Conservation (phyloP, 345 rosid genomes). For the Xanthoceras sorbifolium region DNA sequence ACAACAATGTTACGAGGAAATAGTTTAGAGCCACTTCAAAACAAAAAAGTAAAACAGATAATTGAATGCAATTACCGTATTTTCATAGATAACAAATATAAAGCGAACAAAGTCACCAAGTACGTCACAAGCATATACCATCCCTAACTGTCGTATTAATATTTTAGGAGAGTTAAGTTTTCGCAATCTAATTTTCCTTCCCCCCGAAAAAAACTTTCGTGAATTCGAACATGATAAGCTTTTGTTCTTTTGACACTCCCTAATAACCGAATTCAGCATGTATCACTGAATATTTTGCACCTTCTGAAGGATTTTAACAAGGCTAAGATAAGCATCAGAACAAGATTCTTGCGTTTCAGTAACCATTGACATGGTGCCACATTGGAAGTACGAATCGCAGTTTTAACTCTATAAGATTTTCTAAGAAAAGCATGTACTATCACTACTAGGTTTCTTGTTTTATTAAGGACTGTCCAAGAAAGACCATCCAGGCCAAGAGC, state of each 20-base stretch:
- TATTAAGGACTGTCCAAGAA: not conserved
- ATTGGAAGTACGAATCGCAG: not conserved
- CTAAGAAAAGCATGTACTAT: not conserved
- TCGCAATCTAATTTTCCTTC: not conserved
- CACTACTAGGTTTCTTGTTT: constrained; percentile 6
- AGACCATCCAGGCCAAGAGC: constrained; percentile 1
- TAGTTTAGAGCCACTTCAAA: too few relatives aligned
- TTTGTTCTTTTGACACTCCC: not conserved
- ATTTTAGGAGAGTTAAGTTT: not conserved
- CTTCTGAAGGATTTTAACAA: not conserved
- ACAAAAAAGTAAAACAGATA: too few relatives aligned
- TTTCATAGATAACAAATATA: not conserved
- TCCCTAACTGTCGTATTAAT: not conserved
- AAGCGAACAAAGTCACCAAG: not conserved
- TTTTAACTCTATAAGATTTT: not conserved
- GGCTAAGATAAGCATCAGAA: not conserved
- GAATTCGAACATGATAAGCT: not conserved
- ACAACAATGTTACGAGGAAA: constrained; percentile 6
- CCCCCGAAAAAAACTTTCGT: not conserved
- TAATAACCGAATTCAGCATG: not conserved
- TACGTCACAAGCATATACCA: not conserved
- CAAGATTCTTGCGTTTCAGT: not conserved
- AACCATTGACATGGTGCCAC: not conserved
- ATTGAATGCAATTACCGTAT: not conserved
- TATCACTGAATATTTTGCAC: not conserved